Conservation (phyloP, 371 early-diverging fungal species). For the Mortierella sp. region DNA sequence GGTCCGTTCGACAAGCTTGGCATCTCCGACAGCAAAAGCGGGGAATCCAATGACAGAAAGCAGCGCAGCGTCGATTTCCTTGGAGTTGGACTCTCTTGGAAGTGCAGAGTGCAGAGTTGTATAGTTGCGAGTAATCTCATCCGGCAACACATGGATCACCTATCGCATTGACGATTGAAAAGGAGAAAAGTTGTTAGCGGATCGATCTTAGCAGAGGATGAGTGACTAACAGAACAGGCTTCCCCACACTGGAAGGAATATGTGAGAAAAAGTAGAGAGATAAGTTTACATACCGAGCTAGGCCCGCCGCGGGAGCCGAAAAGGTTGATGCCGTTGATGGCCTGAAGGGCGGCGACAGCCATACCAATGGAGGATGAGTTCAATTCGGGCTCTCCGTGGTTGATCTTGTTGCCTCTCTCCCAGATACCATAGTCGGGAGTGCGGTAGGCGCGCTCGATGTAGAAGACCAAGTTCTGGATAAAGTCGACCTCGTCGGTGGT, state of each 20-base stretch:
- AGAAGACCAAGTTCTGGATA: constrained; percentile 91
- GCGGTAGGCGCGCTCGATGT: constrained; percentile 81
- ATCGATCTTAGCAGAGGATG: too few species aligned
- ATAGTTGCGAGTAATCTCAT: constrained; percentile 89
- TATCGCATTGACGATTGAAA: constrained; percentile 19
- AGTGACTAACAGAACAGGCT: background rate
- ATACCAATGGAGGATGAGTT: constrained; percentile 93
- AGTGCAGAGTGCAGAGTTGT: constrained; percentile 86
- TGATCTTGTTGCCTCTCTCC: constrained; percentile 94
- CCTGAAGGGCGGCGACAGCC: constrained; percentile 89
- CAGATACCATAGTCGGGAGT: constrained; percentile 94
- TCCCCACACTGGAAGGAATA: constrained; percentile 5
- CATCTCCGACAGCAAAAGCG: constrained; percentile 89
- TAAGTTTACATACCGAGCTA: constrained; percentile 66
- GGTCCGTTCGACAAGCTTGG: constrained; percentile 74
- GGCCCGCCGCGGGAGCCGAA: constrained; percentile 89
- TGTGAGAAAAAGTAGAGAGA: background rate
- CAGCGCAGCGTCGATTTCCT: constrained; percentile 92
- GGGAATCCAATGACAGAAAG: constrained; percentile 91
- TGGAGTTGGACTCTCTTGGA: constrained; percentile 90
- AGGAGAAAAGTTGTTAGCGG: background rate
- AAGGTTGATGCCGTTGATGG: constrained; percentile 91
- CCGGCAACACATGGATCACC: constrained; percentile 88
- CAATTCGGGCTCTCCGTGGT: constrained; percentile 90
- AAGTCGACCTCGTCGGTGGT: constrained; percentile 93